A percentile compares a stretch with the other conserved stretches of the same genome.
phyloP scores from a whole-genome alignment of 164 flowering plant genomes.

The Kalanchoe fedtschenkoi region DNA sequence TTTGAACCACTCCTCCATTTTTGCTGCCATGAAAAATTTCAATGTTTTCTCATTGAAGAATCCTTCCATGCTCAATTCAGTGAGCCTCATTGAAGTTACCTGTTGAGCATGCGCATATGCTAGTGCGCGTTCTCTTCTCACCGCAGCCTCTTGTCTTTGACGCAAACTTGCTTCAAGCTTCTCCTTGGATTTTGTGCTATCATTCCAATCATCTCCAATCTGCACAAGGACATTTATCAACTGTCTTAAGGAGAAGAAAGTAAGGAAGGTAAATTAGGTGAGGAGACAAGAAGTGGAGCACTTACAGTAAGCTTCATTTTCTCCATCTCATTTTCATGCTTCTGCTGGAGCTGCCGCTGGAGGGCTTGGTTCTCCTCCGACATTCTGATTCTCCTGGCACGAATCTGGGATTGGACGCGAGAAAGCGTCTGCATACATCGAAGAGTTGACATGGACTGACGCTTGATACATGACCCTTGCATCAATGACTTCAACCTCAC shows the following conservation, averaged over 20 bases:
- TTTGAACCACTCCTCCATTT: conserved; percentile 39
- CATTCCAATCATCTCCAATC: conserved; percentile 46
- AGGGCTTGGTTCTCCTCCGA: conserved; percentile 67
- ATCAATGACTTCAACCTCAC: conserved; percentile 55
- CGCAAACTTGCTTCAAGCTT: conserved; percentile 44
- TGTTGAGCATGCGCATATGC: conserved; percentile 66
- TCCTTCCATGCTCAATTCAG: too few species aligned
- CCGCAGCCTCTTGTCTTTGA: conserved; percentile 48
- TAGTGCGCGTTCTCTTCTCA: conserved; percentile 61
- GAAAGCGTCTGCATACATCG: conserved; percentile 65
- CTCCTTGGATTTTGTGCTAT: conserved; percentile 50
- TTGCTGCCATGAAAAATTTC: conserved; percentile 32
- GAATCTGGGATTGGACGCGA: conserved; percentile 66
- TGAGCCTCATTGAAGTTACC: conserved; percentile 21
- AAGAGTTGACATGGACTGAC: conserved; percentile 49
- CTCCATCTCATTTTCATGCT: conserved; percentile 46
- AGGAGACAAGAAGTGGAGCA: not conserved
- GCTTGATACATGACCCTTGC: conserved; percentile 47
- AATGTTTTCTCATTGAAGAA: too few species aligned
- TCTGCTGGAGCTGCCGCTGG: conserved; percentile 50
- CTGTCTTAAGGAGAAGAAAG: too few species aligned
- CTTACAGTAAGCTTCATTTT: conserved; percentile 37
- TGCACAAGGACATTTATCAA: too few species aligned
- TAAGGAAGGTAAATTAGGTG: too few species aligned
- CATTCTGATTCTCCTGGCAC: conserved; percentile 54